Evolutionary conservation across 345 rosid species (phyloP), one percentile per base, ranked within the genome.

Genomic region (Populus simonii): DNA sequence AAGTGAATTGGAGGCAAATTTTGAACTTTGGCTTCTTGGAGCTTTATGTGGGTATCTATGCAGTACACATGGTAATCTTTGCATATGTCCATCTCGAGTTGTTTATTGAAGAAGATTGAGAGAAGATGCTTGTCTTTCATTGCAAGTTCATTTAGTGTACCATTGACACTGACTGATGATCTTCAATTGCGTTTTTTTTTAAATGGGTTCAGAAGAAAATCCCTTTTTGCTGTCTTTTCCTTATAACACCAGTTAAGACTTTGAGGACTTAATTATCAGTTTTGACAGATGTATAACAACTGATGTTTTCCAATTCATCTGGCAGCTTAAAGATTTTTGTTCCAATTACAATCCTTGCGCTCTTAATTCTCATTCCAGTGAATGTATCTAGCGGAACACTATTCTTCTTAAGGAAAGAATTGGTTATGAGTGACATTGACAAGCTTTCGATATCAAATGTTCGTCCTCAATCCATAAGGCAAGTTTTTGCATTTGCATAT

Each of bases 381-480:
- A 96, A 93, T 78, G 90, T 93, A 69, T 93, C 99, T 47, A 92
- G 91, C 85, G 98, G 94, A 55, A 93, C 95, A 6, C 81, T 96
- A 18, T 90, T 84, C 80, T 90, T 93, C 80, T 84, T 96, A 76
- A 87, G 84, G 85, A 93, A 88, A 72, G 98, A 96, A 68, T 85
- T 96, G 79, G 98, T 93, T 9, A 87, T 91, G 75, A 96, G 97
- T 83, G 80, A 93, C 83, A 96, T 96, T 25, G 99, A 96, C 83
- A 96, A 88, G 87, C 94, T 96, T 68, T 96, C 99, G 1, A 91
- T 96, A 80, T 96, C 99, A 20, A 96, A 96, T 77, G 98, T 96
- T 68, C 92, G 77, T 31, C 93, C 98, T 33, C 68, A 85, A 82
- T 96, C 99, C 79, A 68, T 82, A 68, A 90, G 93, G 98, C 92